These are phyloP conservation scores for Pyrenophora graminea DNA, from an alignment of 2,329 filamentous ascomycete genomes.

Conservation along the genomic window DNA sequence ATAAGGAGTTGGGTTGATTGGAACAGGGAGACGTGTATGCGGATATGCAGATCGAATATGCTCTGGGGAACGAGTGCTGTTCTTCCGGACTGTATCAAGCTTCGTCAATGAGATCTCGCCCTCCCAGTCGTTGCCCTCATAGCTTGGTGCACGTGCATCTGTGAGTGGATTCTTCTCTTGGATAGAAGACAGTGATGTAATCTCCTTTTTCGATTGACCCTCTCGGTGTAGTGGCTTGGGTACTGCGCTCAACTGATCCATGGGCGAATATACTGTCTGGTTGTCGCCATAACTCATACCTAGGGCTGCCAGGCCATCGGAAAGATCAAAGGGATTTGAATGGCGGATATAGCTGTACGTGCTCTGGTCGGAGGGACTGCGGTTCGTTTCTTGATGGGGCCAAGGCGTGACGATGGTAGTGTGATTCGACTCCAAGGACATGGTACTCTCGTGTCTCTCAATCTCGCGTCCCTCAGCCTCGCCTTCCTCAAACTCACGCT, in stretches of 20 bases:
- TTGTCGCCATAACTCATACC: background rate
- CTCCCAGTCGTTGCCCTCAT: constrained; percentile 30
- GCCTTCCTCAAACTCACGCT: too few relatives aligned
- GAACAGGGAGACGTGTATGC: constrained; percentile 24
- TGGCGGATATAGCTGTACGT: constrained; percentile 20
- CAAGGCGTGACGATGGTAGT: constrained; percentile 6
- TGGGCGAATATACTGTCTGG: constrained; percentile 17
- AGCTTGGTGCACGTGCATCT: constrained; percentile 26
- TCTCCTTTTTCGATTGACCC: background rate
- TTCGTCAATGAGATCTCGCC: constrained; percentile 25
- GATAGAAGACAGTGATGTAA: background rate
- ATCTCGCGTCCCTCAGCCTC: too few relatives aligned
- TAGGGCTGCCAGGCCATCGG: background rate
- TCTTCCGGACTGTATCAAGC: constrained; percentile 11
- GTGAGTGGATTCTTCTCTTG: constrained; percentile 1
- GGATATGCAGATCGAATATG: constrained; percentile 1
- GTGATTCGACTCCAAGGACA: constrained; percentile 8
- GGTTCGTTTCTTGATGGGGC: constrained; percentile 11
- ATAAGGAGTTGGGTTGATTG: constrained; percentile 22
- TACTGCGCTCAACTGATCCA: constrained; percentile 24
- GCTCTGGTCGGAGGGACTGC: constrained; percentile 18
- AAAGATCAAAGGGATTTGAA: constrained; percentile 20
- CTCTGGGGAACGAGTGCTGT: background rate
- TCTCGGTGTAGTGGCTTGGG: constrained; percentile 19
- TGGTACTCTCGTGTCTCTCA: constrained; percentile 24